Evolutionary conservation across 805 yeast species (phyloP).

Genomic region (Schizosaccharomyces osmophilus): DNA sequence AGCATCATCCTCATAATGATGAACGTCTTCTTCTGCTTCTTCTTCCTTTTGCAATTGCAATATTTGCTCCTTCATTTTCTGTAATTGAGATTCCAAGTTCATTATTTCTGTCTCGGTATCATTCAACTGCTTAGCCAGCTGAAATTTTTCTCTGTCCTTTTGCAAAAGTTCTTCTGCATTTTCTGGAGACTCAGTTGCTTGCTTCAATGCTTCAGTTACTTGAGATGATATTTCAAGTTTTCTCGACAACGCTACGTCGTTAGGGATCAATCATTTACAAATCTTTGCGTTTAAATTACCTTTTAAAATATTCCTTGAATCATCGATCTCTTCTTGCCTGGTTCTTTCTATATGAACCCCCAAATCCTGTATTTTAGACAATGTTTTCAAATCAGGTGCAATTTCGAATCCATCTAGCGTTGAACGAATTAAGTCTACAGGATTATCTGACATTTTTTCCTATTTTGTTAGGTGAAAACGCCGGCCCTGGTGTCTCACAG

Average conservation of each 20-base stretch:
- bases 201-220: background rate
- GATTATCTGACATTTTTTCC: background rate
- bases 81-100: slow-evolving; percentile 6
- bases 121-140: slow-evolving; percentile 9
- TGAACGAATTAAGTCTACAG: background rate
- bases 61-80: slow-evolving; percentile 6
- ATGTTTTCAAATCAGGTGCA: background rate
- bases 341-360: background rate
- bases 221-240: background rate
- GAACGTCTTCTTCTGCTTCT: background rate
- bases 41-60: slow-evolving; percentile 6
- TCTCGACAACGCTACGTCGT: background rate
- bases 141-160: slow-evolving; percentile 8
- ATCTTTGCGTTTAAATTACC: background rate
- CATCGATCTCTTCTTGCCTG: background rate
- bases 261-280: background rate
- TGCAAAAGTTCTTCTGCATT: slow-evolving; percentile 6
- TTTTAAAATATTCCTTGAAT: background rate
- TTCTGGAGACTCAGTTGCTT: slow-evolving; percentile 3
- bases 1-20: background rate
- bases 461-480: background rate
- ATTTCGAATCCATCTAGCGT: background rate
- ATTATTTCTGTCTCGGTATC: slow-evolving; percentile 8
- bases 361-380: background rate
- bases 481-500: too few relatives aligned